These are phyloP conservation scores for Mycena epipterygia DNA, from an alignment of 768 basidiomycete species.

Conservation along the genomic window DNA sequence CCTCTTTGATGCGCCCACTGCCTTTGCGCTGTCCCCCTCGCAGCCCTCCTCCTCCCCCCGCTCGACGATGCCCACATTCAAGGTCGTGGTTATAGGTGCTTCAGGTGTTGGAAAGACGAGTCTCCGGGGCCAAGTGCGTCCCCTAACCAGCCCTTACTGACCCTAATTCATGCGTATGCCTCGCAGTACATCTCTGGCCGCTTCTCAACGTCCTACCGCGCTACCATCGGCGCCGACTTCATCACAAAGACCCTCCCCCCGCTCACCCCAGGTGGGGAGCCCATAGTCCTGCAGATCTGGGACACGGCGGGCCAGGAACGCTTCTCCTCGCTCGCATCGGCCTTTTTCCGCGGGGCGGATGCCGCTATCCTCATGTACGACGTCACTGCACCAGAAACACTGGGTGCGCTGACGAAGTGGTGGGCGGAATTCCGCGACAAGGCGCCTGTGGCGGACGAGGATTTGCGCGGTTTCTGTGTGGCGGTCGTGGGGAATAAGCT, in stretches of 20 bases:
- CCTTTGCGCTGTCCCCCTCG: neutral
- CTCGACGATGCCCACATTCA: conserved; percentile 73
- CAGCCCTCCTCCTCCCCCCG: neutral
- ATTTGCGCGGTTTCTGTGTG: conserved; percentile 68
- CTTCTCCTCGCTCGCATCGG: conserved; percentile 84
- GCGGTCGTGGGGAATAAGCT: conserved; percentile 87
- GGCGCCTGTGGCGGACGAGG: conserved; percentile 77
- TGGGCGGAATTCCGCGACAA: conserved; percentile 81
- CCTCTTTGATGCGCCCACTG: conserved; percentile 13
- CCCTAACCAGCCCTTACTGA: neutral
- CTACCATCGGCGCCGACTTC: conserved; percentile 93
- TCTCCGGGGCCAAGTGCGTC: conserved; percentile 76
- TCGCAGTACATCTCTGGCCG: conserved; percentile 79
- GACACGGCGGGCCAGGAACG: conserved; percentile 92
- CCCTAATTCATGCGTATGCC: neutral
- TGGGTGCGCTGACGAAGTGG: conserved; percentile 76
- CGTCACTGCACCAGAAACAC: conserved; percentile 74
- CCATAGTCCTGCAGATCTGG: conserved; percentile 59
- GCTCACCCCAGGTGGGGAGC: conserved; percentile 55
- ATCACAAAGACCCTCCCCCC: conserved; percentile 82
- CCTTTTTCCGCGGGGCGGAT: conserved; percentile 90
- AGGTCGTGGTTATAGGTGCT: conserved; percentile 85
- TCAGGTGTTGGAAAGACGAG: conserved; percentile 91
- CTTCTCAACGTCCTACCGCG: conserved; percentile 83
- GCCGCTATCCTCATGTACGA: conserved; percentile 88